Evolutionary conservation across 2,329 filamentous ascomycete species (phyloP).

Genomic region (Talaromyces marneffei): DNA sequence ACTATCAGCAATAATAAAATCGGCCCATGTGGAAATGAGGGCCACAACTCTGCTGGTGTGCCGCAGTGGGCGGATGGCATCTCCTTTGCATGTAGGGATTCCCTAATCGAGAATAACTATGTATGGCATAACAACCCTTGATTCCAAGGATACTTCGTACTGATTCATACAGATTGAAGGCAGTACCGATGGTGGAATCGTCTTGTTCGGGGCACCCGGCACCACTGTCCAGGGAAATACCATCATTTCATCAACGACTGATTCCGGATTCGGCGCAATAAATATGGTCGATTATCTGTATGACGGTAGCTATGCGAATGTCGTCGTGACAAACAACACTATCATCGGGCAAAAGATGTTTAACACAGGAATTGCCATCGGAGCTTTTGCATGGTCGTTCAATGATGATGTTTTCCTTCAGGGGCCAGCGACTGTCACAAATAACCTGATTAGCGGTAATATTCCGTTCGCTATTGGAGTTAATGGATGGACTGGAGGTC

Average conservation of each 20-base stretch:
- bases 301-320: slow-evolving; percentile 8
- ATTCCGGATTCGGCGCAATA: slow-evolving; percentile 11
- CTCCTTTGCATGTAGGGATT: slow-evolving; percentile 10
- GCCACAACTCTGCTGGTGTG: slow-evolving; percentile 1
- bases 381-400: slow-evolving; percentile 10
- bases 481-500: slow-evolving; percentile 11
- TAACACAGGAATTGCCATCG: slow-evolving; percentile 14
- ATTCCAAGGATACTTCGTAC: neutral
- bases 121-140: neutral
- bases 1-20: slow-evolving; percentile 12
- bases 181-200: slow-evolving; percentile 13
- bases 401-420: neutral
- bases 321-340: slow-evolving; percentile 9
- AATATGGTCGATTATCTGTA: slow-evolving; percentile 12
- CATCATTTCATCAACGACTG: slow-evolving; percentile 6
- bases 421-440: slow-evolving; percentile 9
- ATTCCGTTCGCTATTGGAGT: slow-evolving; percentile 11
- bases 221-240: slow-evolving; percentile 11
- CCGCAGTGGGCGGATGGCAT: slow-evolving; percentile 13
- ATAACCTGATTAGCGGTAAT: slow-evolving; percentile 10
- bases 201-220: slow-evolving; percentile 11
- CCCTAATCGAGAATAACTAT: slow-evolving; percentile 9
- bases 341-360: slow-evolving; percentile 10
- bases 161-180: slow-evolving; percentile 5
- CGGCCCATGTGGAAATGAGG: slow-evolving; percentile 12